These are phyloP conservation scores for Candida patagonica DNA, from an alignment of 805 yeast genomes.

Conservation along the genomic window DNA sequence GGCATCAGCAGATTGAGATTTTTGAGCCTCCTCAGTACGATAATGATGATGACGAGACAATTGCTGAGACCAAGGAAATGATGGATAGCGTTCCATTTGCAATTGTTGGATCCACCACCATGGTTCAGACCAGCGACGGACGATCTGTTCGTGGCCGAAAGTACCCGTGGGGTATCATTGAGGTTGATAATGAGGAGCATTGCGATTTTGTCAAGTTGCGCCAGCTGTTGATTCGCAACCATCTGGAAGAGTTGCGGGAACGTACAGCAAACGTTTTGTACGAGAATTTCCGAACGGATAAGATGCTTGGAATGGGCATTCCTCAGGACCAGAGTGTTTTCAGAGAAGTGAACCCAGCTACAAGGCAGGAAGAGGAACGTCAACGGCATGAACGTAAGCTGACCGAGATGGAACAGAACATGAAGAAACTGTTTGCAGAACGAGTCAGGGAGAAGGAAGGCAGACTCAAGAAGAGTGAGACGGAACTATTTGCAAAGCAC, in stretches of 20 bases:
- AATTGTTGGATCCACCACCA: constrained; percentile 78
- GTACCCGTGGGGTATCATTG: constrained; percentile 96
- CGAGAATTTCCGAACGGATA: constrained; percentile 82
- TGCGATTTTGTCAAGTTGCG: constrained; percentile 86
- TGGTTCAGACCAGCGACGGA: constrained; percentile 61
- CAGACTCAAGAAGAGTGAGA: constrained; percentile 92
- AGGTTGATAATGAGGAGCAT: constrained; percentile 89
- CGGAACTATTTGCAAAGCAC: constrained; percentile 90
- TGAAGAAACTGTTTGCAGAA: constrained; percentile 93
- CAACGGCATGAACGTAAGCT: constrained; percentile 88
- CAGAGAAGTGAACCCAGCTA: constrained; percentile 85
- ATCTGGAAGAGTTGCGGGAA: constrained; percentile 89
- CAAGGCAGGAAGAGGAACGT: constrained; percentile 89
- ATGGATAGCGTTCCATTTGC: constrained; percentile 81
- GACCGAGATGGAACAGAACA: constrained; percentile 89
- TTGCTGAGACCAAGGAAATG: constrained; percentile 54
- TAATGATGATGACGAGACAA: constrained; percentile 78
- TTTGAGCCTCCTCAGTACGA: constrained; percentile 74
- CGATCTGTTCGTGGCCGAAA: constrained; percentile 79
- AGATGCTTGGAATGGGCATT: constrained; percentile 73
- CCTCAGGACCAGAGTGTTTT: constrained; percentile 90
- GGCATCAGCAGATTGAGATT: constrained; percentile 59
- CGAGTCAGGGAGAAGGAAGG: constrained; percentile 95
- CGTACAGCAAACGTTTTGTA: constrained; percentile 65
- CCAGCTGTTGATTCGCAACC: constrained; percentile 79